These are phyloP conservation scores for Colletotrichum scovillei DNA, from an alignment of 2,329 filamentous ascomycete genomes.

Conservation along the genomic window DNA sequence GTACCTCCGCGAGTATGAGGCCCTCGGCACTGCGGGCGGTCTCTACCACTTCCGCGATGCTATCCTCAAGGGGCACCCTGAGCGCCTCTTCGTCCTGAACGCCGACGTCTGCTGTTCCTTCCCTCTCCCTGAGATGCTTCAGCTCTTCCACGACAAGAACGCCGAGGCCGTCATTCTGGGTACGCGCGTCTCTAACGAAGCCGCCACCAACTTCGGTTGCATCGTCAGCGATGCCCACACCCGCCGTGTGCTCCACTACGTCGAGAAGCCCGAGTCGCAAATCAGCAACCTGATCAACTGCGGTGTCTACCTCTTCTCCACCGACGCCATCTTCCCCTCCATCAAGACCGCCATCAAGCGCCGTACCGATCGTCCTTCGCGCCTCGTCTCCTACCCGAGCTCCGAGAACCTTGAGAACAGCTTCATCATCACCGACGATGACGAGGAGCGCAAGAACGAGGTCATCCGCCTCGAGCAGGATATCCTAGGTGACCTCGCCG, in stretches of 20 bases:
- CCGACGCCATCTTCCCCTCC: constrained; percentile 95
- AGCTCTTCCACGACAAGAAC: constrained; percentile 92
- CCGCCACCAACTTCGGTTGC: constrained; percentile 96
- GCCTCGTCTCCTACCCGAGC: constrained; percentile 93
- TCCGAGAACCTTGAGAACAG: constrained; percentile 88
- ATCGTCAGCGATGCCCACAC: constrained; percentile 95
- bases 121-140: constrained; percentile 94
- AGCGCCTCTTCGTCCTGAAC: constrained; percentile 97
- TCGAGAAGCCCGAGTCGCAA: constrained; percentile 97
- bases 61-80: constrained; percentile 94
- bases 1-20: constrained; percentile 97
- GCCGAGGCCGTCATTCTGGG: constrained; percentile 97
- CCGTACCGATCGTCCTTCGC: constrained; percentile 84
- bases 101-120: constrained; percentile 99
- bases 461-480: constrained; percentile 97
- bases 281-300: constrained; percentile 99
- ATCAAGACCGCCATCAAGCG: constrained; percentile 96
- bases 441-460: constrained; percentile 81
- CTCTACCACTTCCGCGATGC: constrained; percentile 99
- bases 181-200: constrained; percentile 89
- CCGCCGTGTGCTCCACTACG: constrained; percentile 96
- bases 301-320: constrained; percentile 96
- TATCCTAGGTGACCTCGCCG: constrained; percentile 93
- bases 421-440: constrained; percentile 58
- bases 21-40: constrained; percentile 93